Conservation (phyloP, 163 green algal species). For the Scenedesmus sp. region DNA sequence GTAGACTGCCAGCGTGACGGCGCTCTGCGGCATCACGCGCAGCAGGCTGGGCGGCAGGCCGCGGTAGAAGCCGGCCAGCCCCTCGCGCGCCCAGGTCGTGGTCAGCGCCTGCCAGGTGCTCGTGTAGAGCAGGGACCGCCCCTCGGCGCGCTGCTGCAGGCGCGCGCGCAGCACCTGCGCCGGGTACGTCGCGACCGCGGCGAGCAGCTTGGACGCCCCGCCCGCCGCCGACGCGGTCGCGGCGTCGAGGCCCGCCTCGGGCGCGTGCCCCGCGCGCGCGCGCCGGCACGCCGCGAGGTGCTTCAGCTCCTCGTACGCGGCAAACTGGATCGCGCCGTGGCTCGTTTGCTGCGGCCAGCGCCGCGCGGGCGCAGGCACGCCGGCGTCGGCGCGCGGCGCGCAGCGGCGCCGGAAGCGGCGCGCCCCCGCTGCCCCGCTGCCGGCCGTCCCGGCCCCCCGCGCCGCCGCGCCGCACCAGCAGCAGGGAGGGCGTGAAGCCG, state of each 20-base stretch:
- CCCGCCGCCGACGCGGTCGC: constrained; percentile 66
- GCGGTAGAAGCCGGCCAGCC: constrained; percentile 88
- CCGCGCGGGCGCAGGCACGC: background rate
- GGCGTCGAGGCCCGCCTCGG: constrained; percentile 53
- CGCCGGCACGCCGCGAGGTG: constrained; percentile 34
- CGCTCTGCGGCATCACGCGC: constrained; percentile 90
- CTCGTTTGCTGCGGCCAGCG: constrained; percentile 52
- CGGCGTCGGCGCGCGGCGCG: too few species aligned
- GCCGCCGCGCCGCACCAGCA: constrained; percentile 76
- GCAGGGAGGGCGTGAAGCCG: constrained; percentile 80
- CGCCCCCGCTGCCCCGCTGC: too few species aligned
- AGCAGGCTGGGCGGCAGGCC: constrained; percentile 89
- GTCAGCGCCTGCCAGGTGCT: constrained; percentile 59
- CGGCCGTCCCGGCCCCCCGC: too few species aligned
- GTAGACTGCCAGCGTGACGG: constrained; percentile 95
- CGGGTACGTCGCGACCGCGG: constrained; percentile 91
- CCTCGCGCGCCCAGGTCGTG: constrained; percentile 77
- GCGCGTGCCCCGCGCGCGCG: constrained; percentile 13
- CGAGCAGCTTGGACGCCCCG: constrained; percentile 64
- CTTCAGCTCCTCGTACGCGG: constrained; percentile 96
- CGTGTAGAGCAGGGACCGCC: constrained; percentile 67
- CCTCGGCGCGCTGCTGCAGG: constrained; percentile 90
- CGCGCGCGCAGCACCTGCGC: constrained; percentile 87
- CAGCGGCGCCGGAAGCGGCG: too few species aligned
- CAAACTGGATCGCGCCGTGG: constrained; percentile 96